Conservation (phyloP, 2,329 filamentous ascomycete genomes). For the Fusarium sp. region DNA sequence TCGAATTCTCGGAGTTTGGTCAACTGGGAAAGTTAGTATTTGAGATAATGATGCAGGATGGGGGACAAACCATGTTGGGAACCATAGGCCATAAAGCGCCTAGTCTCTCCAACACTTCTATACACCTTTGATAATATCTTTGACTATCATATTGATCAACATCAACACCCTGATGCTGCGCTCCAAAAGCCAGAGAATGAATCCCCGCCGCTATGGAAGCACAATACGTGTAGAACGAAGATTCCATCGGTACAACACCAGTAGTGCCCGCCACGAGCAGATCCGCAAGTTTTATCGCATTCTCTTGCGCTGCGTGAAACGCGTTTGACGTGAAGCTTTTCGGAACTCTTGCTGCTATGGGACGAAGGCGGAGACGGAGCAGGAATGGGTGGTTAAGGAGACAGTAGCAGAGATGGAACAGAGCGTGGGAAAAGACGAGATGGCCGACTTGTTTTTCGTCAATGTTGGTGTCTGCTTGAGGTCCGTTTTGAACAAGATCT, state of each 20-base stretch:
- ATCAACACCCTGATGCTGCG: constrained; percentile 14
- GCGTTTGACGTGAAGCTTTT: background rate
- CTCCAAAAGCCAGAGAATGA: constrained; percentile 15
- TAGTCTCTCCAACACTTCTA: background rate
- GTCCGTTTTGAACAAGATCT: constrained; percentile 14
- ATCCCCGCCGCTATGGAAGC: constrained; percentile 17
- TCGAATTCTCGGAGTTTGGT: background rate
- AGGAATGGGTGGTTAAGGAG: constrained; percentile 65
- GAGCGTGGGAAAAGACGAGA: constrained; percentile 22
- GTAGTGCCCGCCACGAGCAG: background rate
- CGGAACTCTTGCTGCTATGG: background rate
- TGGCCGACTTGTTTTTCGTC: constrained; percentile 16
- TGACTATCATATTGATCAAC: constrained; percentile 2
- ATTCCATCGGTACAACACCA: background rate
- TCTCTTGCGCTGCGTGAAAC: background rate
- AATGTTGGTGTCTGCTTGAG: background rate
- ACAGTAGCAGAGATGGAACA: constrained; percentile 48
- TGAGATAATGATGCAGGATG: background rate
- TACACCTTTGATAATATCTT: background rate
- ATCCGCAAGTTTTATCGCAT: background rate
- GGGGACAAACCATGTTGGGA: background rate
- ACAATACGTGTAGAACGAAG: background rate
- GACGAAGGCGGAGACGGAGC: constrained; percentile 48
- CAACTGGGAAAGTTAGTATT: background rate
- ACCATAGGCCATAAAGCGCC: background rate